These are phyloP conservation scores for Daldinia sp. DNA, from an alignment of 2,329 filamentous ascomycete genomes.

Conservation along the genomic window DNA sequence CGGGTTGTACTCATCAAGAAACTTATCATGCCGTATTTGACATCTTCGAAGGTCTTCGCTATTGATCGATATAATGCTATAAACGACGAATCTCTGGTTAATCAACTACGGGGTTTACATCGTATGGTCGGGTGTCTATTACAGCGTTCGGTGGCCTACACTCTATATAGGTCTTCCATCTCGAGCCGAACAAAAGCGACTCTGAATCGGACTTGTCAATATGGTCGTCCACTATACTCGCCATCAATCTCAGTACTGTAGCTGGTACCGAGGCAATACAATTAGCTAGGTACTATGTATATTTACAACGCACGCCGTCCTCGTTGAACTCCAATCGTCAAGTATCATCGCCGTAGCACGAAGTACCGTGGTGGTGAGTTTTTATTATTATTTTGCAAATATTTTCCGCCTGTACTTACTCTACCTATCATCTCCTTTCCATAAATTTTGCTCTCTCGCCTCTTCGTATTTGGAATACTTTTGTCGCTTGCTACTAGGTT, in stretches of 20 bases:
- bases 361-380: not conserved
- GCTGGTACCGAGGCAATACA: too few relatives aligned
- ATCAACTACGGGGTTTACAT: too few relatives aligned
- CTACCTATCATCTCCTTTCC: not conserved
- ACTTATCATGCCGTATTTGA: too few relatives aligned
- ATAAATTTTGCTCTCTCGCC: not conserved
- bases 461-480: not conserved
- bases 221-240: not conserved
- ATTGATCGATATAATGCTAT: too few relatives aligned
- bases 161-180: too few relatives aligned
- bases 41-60: too few relatives aligned
- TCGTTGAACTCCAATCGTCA: not conserved
- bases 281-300: too few relatives aligned
- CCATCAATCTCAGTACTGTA: not conserved
- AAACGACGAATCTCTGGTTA: too few relatives aligned
- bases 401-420: not conserved
- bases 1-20: too few relatives aligned
- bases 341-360: not conserved
- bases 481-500: not conserved
- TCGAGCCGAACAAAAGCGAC: not conserved
- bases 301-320: not conserved
- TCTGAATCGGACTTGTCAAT: not conserved
- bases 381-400: not conserved
- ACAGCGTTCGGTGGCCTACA: too few relatives aligned
- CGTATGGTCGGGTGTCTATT: too few relatives aligned